Evolutionary conservation across 2,329 filamentous ascomycete genomes (phyloP), one percentile per base, ranked within the genome.

Genomic region (Apiospora sp.): DNA sequence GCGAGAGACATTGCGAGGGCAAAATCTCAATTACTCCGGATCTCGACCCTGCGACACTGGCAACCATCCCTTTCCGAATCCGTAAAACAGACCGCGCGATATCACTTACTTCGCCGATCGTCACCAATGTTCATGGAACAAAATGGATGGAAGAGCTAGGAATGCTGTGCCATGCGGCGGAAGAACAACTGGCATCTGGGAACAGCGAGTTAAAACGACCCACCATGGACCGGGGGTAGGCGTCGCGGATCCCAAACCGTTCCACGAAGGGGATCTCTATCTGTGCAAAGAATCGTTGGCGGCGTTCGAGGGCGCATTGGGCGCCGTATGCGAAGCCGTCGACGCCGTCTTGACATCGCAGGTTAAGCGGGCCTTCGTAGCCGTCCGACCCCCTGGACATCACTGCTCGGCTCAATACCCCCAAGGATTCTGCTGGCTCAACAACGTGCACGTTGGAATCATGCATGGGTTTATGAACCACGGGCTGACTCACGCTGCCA

Each of bases 371-470:
- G 95, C 95, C 0, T 99, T 99, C 81, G 94, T 98, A 69, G 95
- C 93, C 41, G 93, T 98, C 69, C 91, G 96, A 44, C 96, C 96
- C 5, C 96, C 96, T 0, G 96, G 96, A 0, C 96, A 99, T 80
- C 96, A 99, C 80, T 99, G 96, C 83, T 98, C 96, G 2, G 91
- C 94, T 4, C 90, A 93, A 69, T 92, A 93, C 77, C 96, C 96
- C 0, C 98, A 96, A 2, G 96, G 96, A 0, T 99, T 99, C 80
- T 99, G 96, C 84, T 99, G 96, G 96, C 85, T 99, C 69, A 99
- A 99, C 82, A 99, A 99, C 80, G 95, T 99, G 0, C 96, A 98
- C 80, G 94, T 99, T 30, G 96, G 96, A 0, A 98, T 99, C 75
- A 93, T 97, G 81, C 94, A 99, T 81, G 96, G 92, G 14, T 92